Conservation (phyloP, 1,284 basidiomycete genomes). For the Trichosporon ovoides region DNA sequence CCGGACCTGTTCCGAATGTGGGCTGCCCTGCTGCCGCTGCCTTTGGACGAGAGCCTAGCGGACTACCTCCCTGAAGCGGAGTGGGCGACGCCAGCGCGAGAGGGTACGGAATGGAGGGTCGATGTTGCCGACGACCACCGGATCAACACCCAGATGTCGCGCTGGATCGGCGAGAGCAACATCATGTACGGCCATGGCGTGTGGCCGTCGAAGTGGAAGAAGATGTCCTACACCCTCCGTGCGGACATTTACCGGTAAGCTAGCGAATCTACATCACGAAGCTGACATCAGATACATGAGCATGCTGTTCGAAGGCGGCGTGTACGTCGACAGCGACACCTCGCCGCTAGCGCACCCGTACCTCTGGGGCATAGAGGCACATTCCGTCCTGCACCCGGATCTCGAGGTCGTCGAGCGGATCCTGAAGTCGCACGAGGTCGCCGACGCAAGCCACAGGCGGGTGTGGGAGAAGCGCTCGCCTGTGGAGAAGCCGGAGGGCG, state of each 20-base stretch:
- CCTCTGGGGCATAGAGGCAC: conserved; percentile 30
- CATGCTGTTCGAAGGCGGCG: conserved; percentile 35
- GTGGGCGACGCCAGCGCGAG: conserved; percentile 16
- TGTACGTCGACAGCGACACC: conserved; percentile 40
- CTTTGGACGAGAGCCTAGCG: not conserved
- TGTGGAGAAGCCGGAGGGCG: not conserved
- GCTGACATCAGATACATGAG: conserved; percentile 27
- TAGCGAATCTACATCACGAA: not conserved
- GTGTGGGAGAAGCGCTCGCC: conserved; percentile 16
- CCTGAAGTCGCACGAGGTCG: conserved; percentile 12
- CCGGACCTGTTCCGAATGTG: conserved; percentile 29
- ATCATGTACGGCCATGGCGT: not conserved
- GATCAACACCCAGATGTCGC: conserved; percentile 22
- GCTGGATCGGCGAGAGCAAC: conserved; percentile 28
- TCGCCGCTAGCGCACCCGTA: conserved; percentile 37
- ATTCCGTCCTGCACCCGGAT: conserved; percentile 22
- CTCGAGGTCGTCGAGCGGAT: conserved; percentile 19
- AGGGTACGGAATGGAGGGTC: conserved; percentile 24
- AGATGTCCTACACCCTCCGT: conserved; percentile 25
- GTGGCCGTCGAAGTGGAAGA: conserved; percentile 28
- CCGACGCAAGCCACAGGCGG: conserved; percentile 12
- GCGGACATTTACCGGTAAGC: conserved; percentile 34
- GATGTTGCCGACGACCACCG: conserved; percentile 26
- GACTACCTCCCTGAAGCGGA: conserved; percentile 14
- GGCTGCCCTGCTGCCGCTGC: conserved; percentile 22